Conservation (phyloP, 305 asterid genomes). For the Andrographis paniculata region DNA sequence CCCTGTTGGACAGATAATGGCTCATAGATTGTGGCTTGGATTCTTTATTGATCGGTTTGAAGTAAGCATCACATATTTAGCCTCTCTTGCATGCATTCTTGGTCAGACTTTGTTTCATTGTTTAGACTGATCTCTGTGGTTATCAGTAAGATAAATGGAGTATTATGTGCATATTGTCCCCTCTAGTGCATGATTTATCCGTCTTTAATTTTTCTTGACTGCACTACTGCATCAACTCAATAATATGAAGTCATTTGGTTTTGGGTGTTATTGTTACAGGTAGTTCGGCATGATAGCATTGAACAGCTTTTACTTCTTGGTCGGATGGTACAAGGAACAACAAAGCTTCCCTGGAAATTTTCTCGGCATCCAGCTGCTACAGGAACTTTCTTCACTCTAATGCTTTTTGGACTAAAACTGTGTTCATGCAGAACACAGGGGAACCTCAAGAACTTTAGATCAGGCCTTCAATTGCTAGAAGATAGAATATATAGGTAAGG, state of each 20-base stretch:
- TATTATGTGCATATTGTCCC: slow-evolving; percentile 11
- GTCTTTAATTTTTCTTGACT: slow-evolving; percentile 8
- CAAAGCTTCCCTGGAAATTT: slow-evolving; percentile 80
- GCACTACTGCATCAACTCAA: slow-evolving; percentile 7
- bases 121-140: background rate
- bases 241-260: slow-evolving; percentile 2
- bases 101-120: slow-evolving; percentile 3
- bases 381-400: slow-evolving; percentile 91
- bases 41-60: slow-evolving; percentile 96
- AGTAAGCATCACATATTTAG: slow-evolving; percentile 42
- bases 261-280: slow-evolving; percentile 36
- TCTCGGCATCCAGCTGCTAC: slow-evolving; percentile 94
- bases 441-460: slow-evolving; percentile 67
- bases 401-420: slow-evolving; percentile 94
- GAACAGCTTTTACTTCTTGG: slow-evolving; percentile 95
- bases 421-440: slow-evolving; percentile 88
- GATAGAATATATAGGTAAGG: slow-evolving; percentile 94
- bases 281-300: slow-evolving; percentile 87
- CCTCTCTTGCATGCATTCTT: slow-evolving; percentile 18
- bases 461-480: slow-evolving; percentile 96
- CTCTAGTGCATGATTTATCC: slow-evolving; percentile 8
- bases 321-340: slow-evolving; percentile 93
- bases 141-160: too few relatives aligned
- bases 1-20: slow-evolving; percentile 89
- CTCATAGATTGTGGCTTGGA: slow-evolving; percentile 99